Evolutionary conservation across 306 rosid genomes (phyloP), one percentile per base, ranked within the genome.

Genomic region (Prunus fruticosa): DNA sequence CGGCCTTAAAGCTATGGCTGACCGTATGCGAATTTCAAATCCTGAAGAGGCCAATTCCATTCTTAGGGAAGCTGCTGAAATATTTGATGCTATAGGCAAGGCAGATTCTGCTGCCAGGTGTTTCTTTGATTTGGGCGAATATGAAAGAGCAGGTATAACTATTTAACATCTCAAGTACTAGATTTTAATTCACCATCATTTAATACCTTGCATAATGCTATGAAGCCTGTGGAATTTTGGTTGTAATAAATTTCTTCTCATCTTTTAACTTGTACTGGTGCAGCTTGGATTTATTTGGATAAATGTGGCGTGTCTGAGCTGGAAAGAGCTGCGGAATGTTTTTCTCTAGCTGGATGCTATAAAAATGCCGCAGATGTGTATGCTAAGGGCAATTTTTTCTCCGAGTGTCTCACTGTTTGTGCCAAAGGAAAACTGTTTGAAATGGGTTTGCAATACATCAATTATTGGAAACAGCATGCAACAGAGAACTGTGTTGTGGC

Each of bases 11-110:
- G 89, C 89, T 20, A 75, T 16, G 30, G 93, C 96, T 38, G 86
- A 82, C 25, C 76, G 69, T 11, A 84, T 90, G 79, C 84, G 69
- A 18, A 77, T 32, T 71, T 71, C 80, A 28, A 83, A 86, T 68
- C 83, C 83, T 3, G 82, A 25, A 38, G 86, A 79, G 74, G 86
- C 97, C 64, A 86, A 85, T 47, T 86, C 87, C n/a, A 68, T 64
- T 12, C 89, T 92, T 28, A 83, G 91, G 71, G 90, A 90, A 85
- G 97, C 96, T 69, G 96, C 91, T 18, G 83, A 81, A 62, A 88
- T 89, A 57, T 90, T 84, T 66, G 92, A 89, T 69, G 80, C 87
- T 41, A 87, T 87, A 32, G 91, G 89, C 69, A 90, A 81, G 88
- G 78, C 70, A 19, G 90, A 89, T 75, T 76, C 72, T 64, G 92